Conservation (phyloP, 805 yeast genomes). For the Barnettozyma vustinii region DNA sequence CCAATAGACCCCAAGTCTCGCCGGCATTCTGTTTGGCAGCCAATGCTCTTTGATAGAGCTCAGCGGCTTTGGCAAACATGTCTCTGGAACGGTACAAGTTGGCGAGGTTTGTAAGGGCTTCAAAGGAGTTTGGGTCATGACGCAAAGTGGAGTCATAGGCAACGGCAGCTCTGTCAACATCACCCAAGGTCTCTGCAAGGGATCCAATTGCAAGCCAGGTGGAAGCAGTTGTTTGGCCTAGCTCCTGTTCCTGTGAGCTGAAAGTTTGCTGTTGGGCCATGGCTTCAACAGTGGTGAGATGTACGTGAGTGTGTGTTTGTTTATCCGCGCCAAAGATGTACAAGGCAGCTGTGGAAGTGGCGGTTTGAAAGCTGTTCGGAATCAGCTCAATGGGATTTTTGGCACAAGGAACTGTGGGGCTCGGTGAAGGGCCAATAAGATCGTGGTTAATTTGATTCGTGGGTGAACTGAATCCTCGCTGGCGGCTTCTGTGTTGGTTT, state of each 20-base stretch:
- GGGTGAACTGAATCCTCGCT: background rate
- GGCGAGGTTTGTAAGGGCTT: slow-evolving; percentile 80
- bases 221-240: slow-evolving; percentile 56
- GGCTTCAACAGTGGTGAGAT: background rate
- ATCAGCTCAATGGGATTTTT: background rate
- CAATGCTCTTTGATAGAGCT: slow-evolving; percentile 83
- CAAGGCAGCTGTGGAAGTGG: background rate
- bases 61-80: slow-evolving; percentile 91
- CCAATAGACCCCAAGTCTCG: slow-evolving; percentile 94
- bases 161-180: slow-evolving; percentile 80
- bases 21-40: slow-evolving; percentile 82
- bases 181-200: slow-evolving; percentile 84
- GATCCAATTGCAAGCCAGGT: slow-evolving; percentile 90
- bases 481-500: background rate
- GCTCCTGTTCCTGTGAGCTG: slow-evolving; percentile 28
- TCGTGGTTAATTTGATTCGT: background rate
- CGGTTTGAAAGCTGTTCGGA: background rate
- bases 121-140: slow-evolving; percentile 80
- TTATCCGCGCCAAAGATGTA: background rate
- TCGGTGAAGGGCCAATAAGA: background rate
- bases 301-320: background rate
- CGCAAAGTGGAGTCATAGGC: slow-evolving; percentile 86
- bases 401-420: background rate
- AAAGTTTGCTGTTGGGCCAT: slow-evolving; percentile 20
- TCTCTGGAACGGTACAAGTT: slow-evolving; percentile 85